Conservation (phyloP, 768 basidiomycete species). For the Serendipita sp. region DNA sequence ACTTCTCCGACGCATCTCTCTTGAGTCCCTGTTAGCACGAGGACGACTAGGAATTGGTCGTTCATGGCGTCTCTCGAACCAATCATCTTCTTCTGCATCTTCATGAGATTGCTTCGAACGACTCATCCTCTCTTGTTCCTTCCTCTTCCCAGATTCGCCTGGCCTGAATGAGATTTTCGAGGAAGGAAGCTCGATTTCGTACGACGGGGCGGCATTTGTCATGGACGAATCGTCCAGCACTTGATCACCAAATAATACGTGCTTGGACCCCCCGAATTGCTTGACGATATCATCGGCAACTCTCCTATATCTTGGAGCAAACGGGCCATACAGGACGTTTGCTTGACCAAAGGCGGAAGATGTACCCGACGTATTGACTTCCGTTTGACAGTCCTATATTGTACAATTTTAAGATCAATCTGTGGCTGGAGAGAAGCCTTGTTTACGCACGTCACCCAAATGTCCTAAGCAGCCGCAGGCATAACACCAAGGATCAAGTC, state of each 20-base stretch:
- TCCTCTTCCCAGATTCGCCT: background rate
- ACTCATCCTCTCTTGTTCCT: background rate
- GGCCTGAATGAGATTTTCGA: background rate
- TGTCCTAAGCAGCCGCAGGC: background rate
- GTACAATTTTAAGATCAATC: too few relatives aligned
- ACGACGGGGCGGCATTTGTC: background rate
- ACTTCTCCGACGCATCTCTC: background rate
- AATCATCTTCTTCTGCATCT: background rate
- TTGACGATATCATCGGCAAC: background rate
- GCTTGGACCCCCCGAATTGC: background rate
- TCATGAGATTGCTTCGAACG: background rate
- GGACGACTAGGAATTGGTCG: background rate
- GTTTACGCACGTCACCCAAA: background rate
- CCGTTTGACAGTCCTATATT: background rate
- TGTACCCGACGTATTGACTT: background rate
- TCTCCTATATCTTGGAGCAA: background rate
- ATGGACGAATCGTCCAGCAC: background rate
- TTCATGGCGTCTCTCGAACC: background rate
- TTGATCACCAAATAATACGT: constrained; percentile 2
- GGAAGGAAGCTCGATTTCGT: background rate
- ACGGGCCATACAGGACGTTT: constrained; percentile 1
- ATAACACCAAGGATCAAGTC: background rate
- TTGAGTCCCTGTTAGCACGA: background rate
- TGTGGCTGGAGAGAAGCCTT: background rate
- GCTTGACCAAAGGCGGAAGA: background rate